phyloP scores from a whole-genome alignment of 768 basidiomycete genomes.

The Lepiota venenata region DNA sequence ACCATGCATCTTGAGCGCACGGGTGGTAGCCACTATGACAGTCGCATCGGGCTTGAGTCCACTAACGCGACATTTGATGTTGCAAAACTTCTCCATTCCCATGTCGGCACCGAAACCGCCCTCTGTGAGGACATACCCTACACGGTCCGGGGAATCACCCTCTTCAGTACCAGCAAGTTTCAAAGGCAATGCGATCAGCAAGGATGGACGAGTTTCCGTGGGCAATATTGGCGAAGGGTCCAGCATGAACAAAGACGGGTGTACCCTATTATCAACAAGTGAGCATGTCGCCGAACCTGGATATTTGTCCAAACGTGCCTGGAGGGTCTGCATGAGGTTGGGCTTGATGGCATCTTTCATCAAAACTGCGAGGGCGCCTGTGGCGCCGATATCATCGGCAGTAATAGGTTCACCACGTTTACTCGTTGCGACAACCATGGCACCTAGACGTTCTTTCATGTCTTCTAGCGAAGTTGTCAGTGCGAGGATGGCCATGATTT shows the following conservation, averaged over 20 bases:
- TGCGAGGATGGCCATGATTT: slow-evolving; percentile 97
- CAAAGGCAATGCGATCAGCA: slow-evolving; percentile 93
- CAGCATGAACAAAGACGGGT: slow-evolving; percentile 98
- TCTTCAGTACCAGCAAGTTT: slow-evolving; percentile 96
- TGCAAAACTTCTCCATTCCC: slow-evolving; percentile 99
- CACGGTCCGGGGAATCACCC: slow-evolving; percentile 76
- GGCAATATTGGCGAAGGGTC: slow-evolving; percentile 98
- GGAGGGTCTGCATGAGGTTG: slow-evolving; percentile 97
- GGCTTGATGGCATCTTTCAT: slow-evolving; percentile 99
- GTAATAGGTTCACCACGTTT: slow-evolving; percentile 91
- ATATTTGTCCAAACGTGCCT: slow-evolving; percentile 38
- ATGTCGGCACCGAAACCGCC: slow-evolving; percentile 99
- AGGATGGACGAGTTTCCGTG: slow-evolving; percentile 98
- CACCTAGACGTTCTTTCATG: slow-evolving; percentile 89
- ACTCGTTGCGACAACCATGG: slow-evolving; percentile 96
- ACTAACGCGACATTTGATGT: slow-evolving; percentile 96
- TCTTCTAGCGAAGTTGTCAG: slow-evolving; percentile 84
- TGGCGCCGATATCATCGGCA: slow-evolving; percentile 93
- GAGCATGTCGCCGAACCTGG: slow-evolving; percentile 1
- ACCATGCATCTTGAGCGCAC: slow-evolving; percentile 99
- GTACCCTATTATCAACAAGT: slow-evolving; percentile 59
- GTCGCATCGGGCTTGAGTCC: slow-evolving; percentile 93
- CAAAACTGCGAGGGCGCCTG: slow-evolving; percentile 92
- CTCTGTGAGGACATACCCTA: slow-evolving; percentile 96
- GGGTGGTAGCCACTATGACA: slow-evolving; percentile 95